phyloP scores from a whole-genome alignment of 495 filamentous ascomycete genomes.

The Daldinia bambusicola region DNA sequence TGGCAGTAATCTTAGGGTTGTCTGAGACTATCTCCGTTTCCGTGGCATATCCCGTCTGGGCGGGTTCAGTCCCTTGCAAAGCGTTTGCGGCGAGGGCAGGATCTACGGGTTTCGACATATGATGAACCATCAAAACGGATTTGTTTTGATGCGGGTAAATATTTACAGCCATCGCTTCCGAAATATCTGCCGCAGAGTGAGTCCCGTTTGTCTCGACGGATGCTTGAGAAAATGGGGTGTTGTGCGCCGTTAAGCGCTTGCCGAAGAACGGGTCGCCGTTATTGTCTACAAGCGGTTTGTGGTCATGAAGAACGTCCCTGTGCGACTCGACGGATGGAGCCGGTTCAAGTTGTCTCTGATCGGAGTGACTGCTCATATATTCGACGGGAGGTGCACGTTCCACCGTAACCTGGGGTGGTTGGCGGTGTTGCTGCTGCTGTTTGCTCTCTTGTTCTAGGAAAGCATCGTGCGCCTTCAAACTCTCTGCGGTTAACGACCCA shows the following conservation, averaged over 20 bases:
- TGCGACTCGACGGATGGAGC: slow-evolving; percentile 49
- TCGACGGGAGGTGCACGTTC: slow-evolving; percentile 43
- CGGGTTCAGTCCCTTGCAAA: slow-evolving; percentile 12
- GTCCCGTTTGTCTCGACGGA: slow-evolving; percentile 67
- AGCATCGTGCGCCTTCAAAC: slow-evolving; percentile 68
- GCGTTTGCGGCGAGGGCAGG: slow-evolving; percentile 42
- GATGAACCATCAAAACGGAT: slow-evolving; percentile 80
- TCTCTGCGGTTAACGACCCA: slow-evolving; percentile 72
- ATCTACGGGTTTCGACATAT: slow-evolving; percentile 59
- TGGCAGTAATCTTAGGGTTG: slow-evolving; percentile 50
- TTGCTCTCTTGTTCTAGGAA: slow-evolving; percentile 49
- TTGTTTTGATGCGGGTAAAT: slow-evolving; percentile 90
- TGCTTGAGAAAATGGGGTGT: slow-evolving; percentile 67
- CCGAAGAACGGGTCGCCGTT: slow-evolving; percentile 66
- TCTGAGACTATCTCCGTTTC: slow-evolving; percentile 29
- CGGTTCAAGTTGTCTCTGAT: slow-evolving; percentile 47
- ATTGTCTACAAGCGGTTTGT: slow-evolving; percentile 56
- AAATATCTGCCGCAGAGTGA: slow-evolving; percentile 63
- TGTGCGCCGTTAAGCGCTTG: slow-evolving; percentile 61
- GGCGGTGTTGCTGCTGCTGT: slow-evolving; percentile 46
- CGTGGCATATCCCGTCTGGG: slow-evolving; percentile 24
- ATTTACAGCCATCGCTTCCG: slow-evolving; percentile 82
- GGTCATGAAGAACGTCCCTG: slow-evolving; percentile 45
- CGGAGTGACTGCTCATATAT: slow-evolving; percentile 44
- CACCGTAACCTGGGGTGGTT: slow-evolving; percentile 41